Conservation (phyloP, 176 grass and related monocot species). For the Aegilops bicornis region DNA sequence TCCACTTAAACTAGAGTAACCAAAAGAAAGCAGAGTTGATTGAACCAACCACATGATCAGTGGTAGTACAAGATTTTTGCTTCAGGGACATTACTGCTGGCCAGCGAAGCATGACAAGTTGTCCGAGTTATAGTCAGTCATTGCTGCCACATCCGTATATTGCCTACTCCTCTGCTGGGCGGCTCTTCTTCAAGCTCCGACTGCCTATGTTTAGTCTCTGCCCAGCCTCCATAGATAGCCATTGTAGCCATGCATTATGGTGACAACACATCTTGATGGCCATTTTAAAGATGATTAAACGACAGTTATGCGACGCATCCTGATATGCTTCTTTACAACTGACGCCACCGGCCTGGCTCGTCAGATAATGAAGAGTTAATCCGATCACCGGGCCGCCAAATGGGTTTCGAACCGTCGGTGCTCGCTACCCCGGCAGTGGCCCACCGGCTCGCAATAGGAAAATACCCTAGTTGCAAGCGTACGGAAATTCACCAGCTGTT, state of each 20-base stretch:
- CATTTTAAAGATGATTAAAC: conserved; percentile 12
- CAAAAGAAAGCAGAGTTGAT: conserved; percentile 15
- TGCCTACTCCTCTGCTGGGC: no score
- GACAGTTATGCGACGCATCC: not conserved
- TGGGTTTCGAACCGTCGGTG: conserved; percentile 33
- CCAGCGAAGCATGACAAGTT: conserved; percentile 6
- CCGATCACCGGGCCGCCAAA: not conserved
- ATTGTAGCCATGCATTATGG: not conserved
- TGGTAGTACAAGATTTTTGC: conserved; percentile 21
- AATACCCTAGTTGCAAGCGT: not conserved
- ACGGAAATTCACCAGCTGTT: conserved; percentile 20
- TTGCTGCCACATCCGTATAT: conserved; percentile 17
- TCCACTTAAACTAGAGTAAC: conserved; percentile 29
- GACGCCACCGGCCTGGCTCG: conserved; percentile 19
- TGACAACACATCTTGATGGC: not conserved
- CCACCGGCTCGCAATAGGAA: not conserved
- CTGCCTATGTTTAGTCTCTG: not conserved
- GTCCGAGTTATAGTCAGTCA: not conserved
- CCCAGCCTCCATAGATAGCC: not conserved
- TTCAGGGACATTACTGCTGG: not conserved
- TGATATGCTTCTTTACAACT: conserved; percentile 37
- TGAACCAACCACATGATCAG: conserved; percentile 16
- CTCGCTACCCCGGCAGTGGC: not conserved
- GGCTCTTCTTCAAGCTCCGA: not conserved
- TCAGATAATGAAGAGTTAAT: not conserved